Conservation (phyloP, 2,329 filamentous ascomycete species). For the Pseudonectria buxi region DNA sequence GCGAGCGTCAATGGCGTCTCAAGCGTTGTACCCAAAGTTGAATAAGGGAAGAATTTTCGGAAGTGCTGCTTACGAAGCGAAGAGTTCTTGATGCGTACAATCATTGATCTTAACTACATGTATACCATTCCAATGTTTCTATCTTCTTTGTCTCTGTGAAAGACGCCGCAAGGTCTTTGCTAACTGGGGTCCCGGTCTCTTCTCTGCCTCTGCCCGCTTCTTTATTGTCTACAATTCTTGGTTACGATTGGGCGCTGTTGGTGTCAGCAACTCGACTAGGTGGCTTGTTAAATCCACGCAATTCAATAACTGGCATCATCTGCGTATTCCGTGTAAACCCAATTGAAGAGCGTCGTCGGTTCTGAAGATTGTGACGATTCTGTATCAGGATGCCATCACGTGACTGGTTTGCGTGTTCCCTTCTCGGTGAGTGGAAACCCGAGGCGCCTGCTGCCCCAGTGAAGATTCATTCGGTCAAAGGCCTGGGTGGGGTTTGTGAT, state of each 20-base stretch:
- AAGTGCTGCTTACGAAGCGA: constrained; percentile 19
- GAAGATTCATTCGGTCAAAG: constrained; percentile 15
- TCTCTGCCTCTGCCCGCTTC: neutral
- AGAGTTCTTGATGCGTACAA: constrained; percentile 17
- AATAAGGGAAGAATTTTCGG: constrained; percentile 24
- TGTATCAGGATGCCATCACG: no score
- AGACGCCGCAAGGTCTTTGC: neutral
- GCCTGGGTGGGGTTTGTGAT: constrained; percentile 3
- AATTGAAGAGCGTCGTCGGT: no score
- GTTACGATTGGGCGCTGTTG: no score
- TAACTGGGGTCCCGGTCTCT: neutral
- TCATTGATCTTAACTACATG: constrained; percentile 11
- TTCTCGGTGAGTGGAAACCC: neutral
- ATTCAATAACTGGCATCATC: no score
- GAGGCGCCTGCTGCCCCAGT: constrained; percentile 9
- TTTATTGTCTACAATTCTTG: no score
- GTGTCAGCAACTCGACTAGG: no score
- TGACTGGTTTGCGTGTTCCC: neutral
- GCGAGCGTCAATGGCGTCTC: constrained; percentile 39
- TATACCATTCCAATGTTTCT: constrained; percentile 18
- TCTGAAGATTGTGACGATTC: no score
- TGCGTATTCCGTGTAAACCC: no score
- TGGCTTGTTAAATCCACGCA: no score
- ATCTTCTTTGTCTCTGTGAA: constrained; percentile 11
- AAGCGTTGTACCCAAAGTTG: constrained; percentile 39